Percentiles rank a stretch among this genome's conserved stretches.
phyloP scores from a whole-genome alignment of 2,329 filamentous ascomycete species.

The Bipolaris bicolor region DNA sequence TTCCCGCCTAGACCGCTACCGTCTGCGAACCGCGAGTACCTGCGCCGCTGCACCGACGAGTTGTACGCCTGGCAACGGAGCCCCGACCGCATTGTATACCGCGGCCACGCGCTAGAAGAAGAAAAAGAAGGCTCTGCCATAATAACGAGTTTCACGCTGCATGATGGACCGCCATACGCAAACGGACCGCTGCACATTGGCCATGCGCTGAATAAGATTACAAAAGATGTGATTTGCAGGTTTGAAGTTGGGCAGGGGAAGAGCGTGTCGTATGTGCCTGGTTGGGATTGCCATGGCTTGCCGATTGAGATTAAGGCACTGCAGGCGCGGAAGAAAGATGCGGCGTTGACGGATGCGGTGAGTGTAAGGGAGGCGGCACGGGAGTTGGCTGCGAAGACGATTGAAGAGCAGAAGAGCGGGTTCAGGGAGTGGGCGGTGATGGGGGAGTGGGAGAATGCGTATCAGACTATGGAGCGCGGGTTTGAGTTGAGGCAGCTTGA shows the following conservation, averaged over 20 bases:
- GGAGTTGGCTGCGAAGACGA: constrained; percentile 69
- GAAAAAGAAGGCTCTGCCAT: constrained; percentile 25
- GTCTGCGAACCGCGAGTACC: constrained; percentile 56
- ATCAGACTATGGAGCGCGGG: constrained; percentile 77
- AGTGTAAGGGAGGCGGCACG: constrained; percentile 70
- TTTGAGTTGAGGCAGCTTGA: constrained; percentile 78
- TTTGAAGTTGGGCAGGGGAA: constrained; percentile 79
- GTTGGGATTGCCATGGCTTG: constrained; percentile 97
- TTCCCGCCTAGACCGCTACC: constrained; percentile 55
- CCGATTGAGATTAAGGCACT: constrained; percentile 97
- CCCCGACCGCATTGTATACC: constrained; percentile 52
- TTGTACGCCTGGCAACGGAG: constrained; percentile 85
- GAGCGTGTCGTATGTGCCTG: constrained; percentile 80
- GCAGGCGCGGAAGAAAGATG: constrained; percentile 58
- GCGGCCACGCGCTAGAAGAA: constrained; percentile 12
- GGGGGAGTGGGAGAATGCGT: constrained; percentile 78
- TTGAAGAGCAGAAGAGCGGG: constrained; percentile 73
- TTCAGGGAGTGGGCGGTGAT: constrained; percentile 79
- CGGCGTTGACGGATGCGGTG: constrained; percentile 50
- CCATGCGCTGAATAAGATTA: constrained; percentile 94
- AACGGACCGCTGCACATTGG: constrained; percentile 92
- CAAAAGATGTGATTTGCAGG: constrained; percentile 91
- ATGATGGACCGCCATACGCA: constrained; percentile 96
- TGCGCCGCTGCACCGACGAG: constrained; percentile 81
- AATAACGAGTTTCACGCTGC: constrained; percentile 73